Percentiles rank a stretch among this genome's conserved stretches.
Evolutionary conservation across 257 asterid genomes (phyloP).

Genomic region (Ajuga chamaepitys): DNA sequence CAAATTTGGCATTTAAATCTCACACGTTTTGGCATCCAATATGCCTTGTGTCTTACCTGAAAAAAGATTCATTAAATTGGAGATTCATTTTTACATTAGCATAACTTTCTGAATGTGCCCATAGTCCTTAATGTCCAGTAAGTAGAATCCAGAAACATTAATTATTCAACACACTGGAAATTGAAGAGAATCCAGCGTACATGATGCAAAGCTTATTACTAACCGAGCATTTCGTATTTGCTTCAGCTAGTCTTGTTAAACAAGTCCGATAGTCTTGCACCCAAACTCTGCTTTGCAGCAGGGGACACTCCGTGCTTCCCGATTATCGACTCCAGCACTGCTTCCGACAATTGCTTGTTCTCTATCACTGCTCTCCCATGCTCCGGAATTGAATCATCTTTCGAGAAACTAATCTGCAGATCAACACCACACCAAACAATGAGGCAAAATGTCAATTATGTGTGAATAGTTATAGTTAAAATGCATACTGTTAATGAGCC

Average conservation of each 20-base stretch:
- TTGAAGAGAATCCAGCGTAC: no score
- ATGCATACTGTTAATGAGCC: conserved; percentile 60
- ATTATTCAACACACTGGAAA: no score
- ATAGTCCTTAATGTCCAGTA: no score
- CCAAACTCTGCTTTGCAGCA: conserved; percentile 58
- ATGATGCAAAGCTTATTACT: no score
- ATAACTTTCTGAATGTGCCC: no score
- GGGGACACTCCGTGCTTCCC: conserved; percentile 86
- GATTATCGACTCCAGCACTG: conserved; percentile 70
- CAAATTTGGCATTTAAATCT: no score
- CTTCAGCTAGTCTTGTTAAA: conserved; percentile 13
- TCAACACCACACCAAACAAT: neutral
- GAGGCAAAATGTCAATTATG: neutral
- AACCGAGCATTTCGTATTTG: no score
- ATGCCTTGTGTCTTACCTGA: no score
- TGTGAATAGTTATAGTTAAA: neutral
- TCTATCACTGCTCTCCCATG: conserved; percentile 38
- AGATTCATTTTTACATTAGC: no score
- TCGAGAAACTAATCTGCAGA: conserved; percentile 65
- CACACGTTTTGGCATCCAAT: no score
- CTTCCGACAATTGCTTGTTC: conserved; percentile 63
- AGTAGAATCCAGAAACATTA: no score
- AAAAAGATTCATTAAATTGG: no score
- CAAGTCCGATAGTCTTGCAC: conserved; percentile 41
- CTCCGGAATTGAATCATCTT: conserved; percentile 46